These are phyloP conservation scores for Russula griseocarnosa DNA, from an alignment of 768 basidiomycete species.

Conservation along the genomic window DNA sequence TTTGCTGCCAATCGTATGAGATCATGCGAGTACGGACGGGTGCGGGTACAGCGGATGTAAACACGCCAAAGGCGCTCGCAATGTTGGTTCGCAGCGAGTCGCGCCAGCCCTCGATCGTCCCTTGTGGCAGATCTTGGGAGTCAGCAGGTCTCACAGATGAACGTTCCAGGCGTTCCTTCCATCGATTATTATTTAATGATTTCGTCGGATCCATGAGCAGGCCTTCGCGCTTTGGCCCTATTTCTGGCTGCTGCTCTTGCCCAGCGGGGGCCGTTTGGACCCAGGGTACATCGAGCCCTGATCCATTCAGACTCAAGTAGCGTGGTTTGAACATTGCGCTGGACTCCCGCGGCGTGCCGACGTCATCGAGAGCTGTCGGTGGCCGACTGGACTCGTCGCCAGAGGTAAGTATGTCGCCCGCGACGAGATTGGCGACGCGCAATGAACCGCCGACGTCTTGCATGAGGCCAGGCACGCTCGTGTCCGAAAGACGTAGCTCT, in stretches of 20 bases:
- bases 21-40: not conserved
- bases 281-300: conserved; percentile 38
- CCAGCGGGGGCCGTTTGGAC: conserved; percentile 8
- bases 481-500: conserved; percentile 28
- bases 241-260: not conserved
- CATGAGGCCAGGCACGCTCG: conserved; percentile 34
- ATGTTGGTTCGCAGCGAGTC: conserved; percentile 25
- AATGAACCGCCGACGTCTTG: conserved; percentile 41
- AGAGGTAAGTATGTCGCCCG: conserved; percentile 42
- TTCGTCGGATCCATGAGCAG: not conserved
- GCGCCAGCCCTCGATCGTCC: conserved; percentile 21
- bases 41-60: not conserved
- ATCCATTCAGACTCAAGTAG: conserved; percentile 35
- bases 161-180: conserved; percentile 25
- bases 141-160: not conserved
- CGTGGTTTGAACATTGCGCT: conserved; percentile 32
- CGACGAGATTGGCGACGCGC: conserved; percentile 46
- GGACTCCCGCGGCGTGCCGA: conserved; percentile 27
- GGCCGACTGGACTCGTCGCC: conserved; percentile 34
- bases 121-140: not conserved
- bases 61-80: conserved; percentile 21
- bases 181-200: conserved; percentile 1
- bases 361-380: conserved; percentile 29
- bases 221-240: not conserved
- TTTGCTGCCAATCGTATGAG: not conserved